Conservation (phyloP, 495 filamentous ascomycete genomes). For the Hypoxylon lienhwacheense region DNA sequence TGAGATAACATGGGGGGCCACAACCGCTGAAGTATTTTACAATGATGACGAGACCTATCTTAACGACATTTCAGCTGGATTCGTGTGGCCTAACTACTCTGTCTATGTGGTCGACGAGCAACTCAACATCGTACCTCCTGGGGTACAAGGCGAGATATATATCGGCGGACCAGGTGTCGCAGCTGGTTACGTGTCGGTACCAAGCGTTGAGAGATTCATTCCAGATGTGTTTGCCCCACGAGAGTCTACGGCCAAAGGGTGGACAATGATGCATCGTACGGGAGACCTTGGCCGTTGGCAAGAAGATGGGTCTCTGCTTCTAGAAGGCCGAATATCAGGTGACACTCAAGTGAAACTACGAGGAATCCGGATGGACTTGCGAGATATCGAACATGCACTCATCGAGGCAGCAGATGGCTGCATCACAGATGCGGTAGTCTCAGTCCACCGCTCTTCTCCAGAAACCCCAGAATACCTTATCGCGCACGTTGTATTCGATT, state of each 20-base stretch:
- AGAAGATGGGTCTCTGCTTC: constrained; percentile 44
- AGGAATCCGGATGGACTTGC: constrained; percentile 56
- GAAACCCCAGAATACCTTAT: constrained; percentile 31
- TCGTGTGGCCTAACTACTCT: constrained; percentile 37
- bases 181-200: constrained; percentile 39
- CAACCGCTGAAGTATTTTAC: constrained; percentile 17
- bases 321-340: constrained; percentile 47
- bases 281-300: constrained; percentile 45
- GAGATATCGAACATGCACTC: constrained; percentile 50
- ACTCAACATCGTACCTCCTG: constrained; percentile 43
- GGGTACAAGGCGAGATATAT: constrained; percentile 42
- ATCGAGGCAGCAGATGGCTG: constrained; percentile 31
- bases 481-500: constrained; percentile 38
- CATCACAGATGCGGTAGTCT: constrained; percentile 42
- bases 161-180: constrained; percentile 43
- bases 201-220: constrained; percentile 41
- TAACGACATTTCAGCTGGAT: constrained; percentile 8
- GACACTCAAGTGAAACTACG: constrained; percentile 57
- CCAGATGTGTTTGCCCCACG: constrained; percentile 33
- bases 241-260: constrained; percentile 31
- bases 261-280: constrained; percentile 45
- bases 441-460: constrained; percentile 15
- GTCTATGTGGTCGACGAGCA: constrained; percentile 51
- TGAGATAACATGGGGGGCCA: constrained; percentile 27
- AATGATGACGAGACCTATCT: background rate